These are phyloP conservation scores for Fragilariopsis cylindrus DNA, from an alignment of 108 stramenopile genomes.

Conservation along the genomic window DNA sequence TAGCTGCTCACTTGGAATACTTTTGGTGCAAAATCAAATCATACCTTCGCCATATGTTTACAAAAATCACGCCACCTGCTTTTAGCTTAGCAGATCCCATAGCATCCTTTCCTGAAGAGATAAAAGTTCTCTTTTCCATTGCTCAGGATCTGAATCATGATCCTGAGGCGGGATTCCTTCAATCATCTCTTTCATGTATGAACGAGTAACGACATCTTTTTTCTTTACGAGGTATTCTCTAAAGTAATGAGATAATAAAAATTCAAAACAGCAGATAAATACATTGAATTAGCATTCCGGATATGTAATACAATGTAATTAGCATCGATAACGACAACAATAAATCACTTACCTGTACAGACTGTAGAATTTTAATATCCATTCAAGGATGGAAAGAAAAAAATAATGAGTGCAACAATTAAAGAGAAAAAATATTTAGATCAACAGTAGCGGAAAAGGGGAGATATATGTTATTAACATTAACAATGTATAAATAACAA, in stretches of 20 bases:
- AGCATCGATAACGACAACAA: neutral
- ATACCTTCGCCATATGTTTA: constrained; percentile 91
- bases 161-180: constrained; percentile 47
- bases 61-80: constrained; percentile 64
- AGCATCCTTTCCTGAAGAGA: constrained; percentile 60
- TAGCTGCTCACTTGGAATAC: too few relatives aligned
- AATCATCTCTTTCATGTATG: constrained; percentile 69
- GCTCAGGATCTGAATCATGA: constrained; percentile 29
- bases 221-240: constrained; percentile 68
- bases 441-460: too few relatives aligned
- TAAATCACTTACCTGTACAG: neutral
- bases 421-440: too few relatives aligned
- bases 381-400: neutral
- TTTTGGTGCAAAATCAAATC: neutral
- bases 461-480: neutral
- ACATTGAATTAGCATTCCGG: too few relatives aligned
- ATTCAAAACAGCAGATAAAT: neutral
- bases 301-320: too few relatives aligned
- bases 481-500: neutral
- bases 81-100: constrained; percentile 43
- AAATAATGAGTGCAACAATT: constrained; percentile 37
- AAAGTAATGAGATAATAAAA: neutral
- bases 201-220: constrained; percentile 55
- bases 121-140: constrained; percentile 54
- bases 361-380: too few relatives aligned